Evolutionary conservation across 768 basidiomycete species (phyloP), one percentile per base, ranked within the genome.

Genomic region (Cantharellus anzutake): DNA sequence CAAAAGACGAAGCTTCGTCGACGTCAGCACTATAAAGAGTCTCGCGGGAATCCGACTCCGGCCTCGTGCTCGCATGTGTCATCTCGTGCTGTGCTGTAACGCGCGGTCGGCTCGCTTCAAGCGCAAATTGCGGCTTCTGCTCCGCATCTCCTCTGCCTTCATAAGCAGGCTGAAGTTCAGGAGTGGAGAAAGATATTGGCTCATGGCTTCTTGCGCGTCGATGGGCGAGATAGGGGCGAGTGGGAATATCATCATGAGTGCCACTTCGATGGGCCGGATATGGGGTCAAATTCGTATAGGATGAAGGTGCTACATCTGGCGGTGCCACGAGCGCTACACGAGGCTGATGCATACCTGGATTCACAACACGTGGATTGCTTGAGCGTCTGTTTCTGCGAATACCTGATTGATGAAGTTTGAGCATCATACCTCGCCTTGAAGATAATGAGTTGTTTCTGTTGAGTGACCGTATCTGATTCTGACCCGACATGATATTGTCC

Each of bases 251-350:
- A 11, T 48, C 11, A 48, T 29, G 11, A 48, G 44, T 48, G 29
- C 44, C 29, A 29, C 29, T 48, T 48, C 44, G 44, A 48, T 48
- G 29, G 11, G 76, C 72, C 29, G 74, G 67, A 11, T 79, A 79
- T 59, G 79, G 77, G 3, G 77, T 73, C 52, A 81, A 71, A 59
- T 76, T 75, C 38, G 78, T 73, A 65, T 81, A 79, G 11, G 74
- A 70, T 52, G 67, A 71, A 14, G 76, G 75, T 4, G 58, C 51
- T 63, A 80, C 80, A 68, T 84, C 85, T 42, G 83, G 82, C 56
- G 83, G 84, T 58, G 82, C 81, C 61, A 86, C 80, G 63, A 86
- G 73, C 58, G 83, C 80, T 35, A 86, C 73, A 5, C 59, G 58
- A 5, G 57, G 42, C 37, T 44, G 51, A 38, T 61, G 51, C 39